Evolutionary conservation across 148 eudicot species (phyloP).

Genomic region (Vaccinium corymbosum): DNA sequence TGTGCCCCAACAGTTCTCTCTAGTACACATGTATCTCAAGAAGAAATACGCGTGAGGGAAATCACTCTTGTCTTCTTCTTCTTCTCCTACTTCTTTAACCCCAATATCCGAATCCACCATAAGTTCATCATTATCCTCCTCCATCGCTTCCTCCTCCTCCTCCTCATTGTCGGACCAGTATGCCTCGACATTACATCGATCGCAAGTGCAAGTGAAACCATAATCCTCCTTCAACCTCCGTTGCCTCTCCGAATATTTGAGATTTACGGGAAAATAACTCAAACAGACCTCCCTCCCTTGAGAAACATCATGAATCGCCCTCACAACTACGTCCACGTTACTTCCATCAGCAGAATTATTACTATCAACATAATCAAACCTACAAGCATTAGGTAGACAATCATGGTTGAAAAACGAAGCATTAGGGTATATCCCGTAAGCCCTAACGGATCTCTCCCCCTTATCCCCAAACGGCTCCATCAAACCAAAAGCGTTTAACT

Average conservation of each 20-base stretch:
- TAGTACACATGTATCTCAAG: constrained; percentile 71
- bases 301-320: constrained; percentile 75
- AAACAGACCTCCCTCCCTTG: constrained; percentile 74
- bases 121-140: constrained; percentile 32
- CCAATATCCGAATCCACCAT: constrained; percentile 16
- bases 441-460: constrained; percentile 71
- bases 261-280: constrained; percentile 86
- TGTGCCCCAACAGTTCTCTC: constrained; percentile 78
- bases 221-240: constrained; percentile 72
- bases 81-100: constrained; percentile 26
- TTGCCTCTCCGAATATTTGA: constrained; percentile 61
- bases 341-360: constrained; percentile 4
- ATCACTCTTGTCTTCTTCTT: constrained; percentile 33
- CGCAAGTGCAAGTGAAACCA: constrained; percentile 73
- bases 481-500: constrained; percentile 75
- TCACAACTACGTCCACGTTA: constrained; percentile 64
- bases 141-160: constrained; percentile 29
- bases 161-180: constrained; percentile 79
- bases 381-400: constrained; percentile 91
- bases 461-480: constrained; percentile 63
- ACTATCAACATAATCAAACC: constrained; percentile 78
- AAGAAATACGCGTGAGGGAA: constrained; percentile 94
- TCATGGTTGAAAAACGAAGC: constrained; percentile 92
- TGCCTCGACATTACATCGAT: constrained; percentile 85
- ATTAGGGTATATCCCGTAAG: constrained; percentile 73